Percentiles rank a stretch among this genome's conserved stretches.
Evolutionary conservation across 306 rosid species (phyloP).

Genomic region (Vachellia collinsii): DNA sequence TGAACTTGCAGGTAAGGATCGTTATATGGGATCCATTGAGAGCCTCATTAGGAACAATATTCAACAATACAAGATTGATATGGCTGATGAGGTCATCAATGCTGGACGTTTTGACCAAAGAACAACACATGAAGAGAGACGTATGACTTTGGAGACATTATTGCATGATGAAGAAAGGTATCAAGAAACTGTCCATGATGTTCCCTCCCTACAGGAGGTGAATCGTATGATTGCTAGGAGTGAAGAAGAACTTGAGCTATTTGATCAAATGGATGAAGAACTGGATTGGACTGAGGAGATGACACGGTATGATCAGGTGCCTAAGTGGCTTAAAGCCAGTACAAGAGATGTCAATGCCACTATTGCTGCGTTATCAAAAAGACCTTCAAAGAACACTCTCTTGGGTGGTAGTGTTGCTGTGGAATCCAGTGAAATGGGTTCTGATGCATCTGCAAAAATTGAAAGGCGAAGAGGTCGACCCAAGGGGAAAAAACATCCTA

Average conservation of each 20-base stretch:
- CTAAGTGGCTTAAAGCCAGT: slow-evolving; percentile 87
- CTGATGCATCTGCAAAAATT: slow-evolving; percentile 63
- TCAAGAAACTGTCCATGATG: slow-evolving; percentile 93
- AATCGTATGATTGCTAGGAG: slow-evolving; percentile 99
- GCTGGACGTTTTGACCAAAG: slow-evolving; percentile 99
- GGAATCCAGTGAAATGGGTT: slow-evolving; percentile 73
- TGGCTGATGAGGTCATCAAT: slow-evolving; percentile 99
- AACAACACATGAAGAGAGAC: slow-evolving; percentile 98
- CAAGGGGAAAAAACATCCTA: slow-evolving; percentile 68
- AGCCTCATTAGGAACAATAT: slow-evolving; percentile 93
- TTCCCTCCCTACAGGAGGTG: slow-evolving; percentile 92
- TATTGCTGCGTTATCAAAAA: slow-evolving; percentile 76
- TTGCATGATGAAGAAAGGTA: slow-evolving; percentile 96
- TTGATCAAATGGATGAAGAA: slow-evolving; percentile 99
- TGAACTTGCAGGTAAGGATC: slow-evolving; percentile 97
- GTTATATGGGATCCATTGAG: slow-evolving; percentile 94
- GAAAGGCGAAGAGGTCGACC: slow-evolving; percentile 90
- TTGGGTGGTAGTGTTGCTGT: slow-evolving; percentile 59
- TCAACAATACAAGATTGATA: slow-evolving; percentile 96
- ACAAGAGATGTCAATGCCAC: slow-evolving; percentile 80
- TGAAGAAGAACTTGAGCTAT: slow-evolving; percentile 81
- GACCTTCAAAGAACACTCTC: slow-evolving; percentile 64
- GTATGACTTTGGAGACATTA: slow-evolving; percentile 89
- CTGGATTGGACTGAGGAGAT: slow-evolving; percentile 89
- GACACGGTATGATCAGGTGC: slow-evolving; percentile 83